Base-by-base conservation (phyloP, 345 rosid genomes). In the Linum usitatissimum region DNA sequence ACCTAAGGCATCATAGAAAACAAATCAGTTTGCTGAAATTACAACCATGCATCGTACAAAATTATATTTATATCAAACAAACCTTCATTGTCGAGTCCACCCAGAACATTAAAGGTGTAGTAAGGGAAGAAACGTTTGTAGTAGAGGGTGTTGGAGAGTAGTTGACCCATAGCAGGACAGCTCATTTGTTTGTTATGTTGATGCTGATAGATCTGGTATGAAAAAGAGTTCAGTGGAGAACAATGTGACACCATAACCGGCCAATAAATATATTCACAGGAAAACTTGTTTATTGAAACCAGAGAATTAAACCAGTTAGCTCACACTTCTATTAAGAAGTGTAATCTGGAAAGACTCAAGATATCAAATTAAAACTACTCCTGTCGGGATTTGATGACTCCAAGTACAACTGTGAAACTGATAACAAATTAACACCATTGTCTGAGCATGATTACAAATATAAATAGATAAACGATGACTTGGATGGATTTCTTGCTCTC, bases 111-210 rank as follows among this genome's bases (percentile, higher is more conserved):
- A 48, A 94, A 94, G 18, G 97, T 76, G 76, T 94, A 94, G 67
- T 94, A 94, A 6, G 99, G 99, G 65, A 94, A 94, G 84, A 94
- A 94, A 1, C 99, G 88, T 68, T 94, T 94, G 76, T 83, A 94
- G 73, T 94, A 94, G 67, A 93, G 95, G 58, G 99, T 90, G 78
- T 94, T 94, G 55, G 97, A 94, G 58, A 94, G 96, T 55, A 94
- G 81, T 76, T 90, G 97, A 23, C 80, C 96, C 97, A 94, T 90
- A 30, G 92, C 97, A 56, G 95, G 92, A 54, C 92, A 90, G 79
- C 96, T 88, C 95, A 94, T 88, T 74, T 90, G 97, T 76, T 94
- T 94, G 80, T 85, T 90, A 78, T 90, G 97, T 71, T 94, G 97
- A 73, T 94, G 99, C 73, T 94, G 99, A 70, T 94, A 94, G 48